Base-by-base conservation (phyloP, 331 rosid genomes). In the Rhamnella rubrinervis region DNA sequence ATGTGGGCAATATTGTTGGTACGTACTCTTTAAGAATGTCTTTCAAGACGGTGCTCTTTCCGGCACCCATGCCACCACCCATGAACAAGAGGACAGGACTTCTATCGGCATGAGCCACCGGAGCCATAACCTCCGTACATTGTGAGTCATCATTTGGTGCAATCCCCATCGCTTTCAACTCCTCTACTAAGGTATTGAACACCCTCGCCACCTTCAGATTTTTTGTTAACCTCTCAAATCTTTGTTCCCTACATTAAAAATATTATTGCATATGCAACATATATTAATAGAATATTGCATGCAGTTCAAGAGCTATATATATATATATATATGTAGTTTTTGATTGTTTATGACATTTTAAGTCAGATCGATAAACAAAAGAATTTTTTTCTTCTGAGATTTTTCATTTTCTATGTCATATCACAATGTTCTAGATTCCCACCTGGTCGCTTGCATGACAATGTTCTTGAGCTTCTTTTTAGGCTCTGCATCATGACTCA, bases 11-110 rank as follows among this genome's bases (percentile, higher is more conserved):
- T 44, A 14, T 44, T 25, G 26, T 14, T 13, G 19, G 47, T 4
- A 61, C 86, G 20, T 87, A 95, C 99, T 95, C 99, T 89, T 95
- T 91, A 73, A 89, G 96, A 80, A 95, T 95, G 59, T 95, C 99
- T 71, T 95, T 86, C 4, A 95, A 90, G 39, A 87, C 99, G 0
- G 96, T 91, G 88, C 97, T 95, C 88, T 95, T 95, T 25, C 99
- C 97, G 10, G 99, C 99, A 73, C 99, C 97, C 99, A 95, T 91
- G 26, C 97, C 97, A 59, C 99, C 96, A 0, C 99, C 99, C 99
- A 95, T 95, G 82, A 95, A 81, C 69, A 95, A 96, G 35, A 95
- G 96, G 78, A 95, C 88, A 1, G 99, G 96, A 71, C 99, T 95
- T 73, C 99, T 80, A 59, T 95, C 97, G 49, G 93, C 84, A 70